A percentile compares a stretch with the other conserved stretches of the same genome.
phyloP scores from a whole-genome alignment of 768 basidiomycete species.

The Paxillus rubicundulus region DNA sequence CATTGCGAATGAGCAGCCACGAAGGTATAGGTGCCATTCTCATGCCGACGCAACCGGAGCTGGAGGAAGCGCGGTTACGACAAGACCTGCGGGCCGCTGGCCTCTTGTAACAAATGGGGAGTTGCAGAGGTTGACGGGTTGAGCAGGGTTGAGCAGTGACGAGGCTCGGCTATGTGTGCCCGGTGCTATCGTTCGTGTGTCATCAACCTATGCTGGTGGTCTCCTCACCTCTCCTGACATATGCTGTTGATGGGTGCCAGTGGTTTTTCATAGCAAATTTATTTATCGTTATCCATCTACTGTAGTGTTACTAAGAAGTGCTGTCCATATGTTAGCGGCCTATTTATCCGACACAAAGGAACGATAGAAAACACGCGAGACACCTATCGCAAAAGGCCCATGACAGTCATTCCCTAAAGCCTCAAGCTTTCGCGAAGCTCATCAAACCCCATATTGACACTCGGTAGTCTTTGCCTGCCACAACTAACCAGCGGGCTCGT shows the following conservation, averaged over 20 bases:
- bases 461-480: slow-evolving; percentile 64
- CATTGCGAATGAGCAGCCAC: slow-evolving; percentile 34
- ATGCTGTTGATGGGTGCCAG: not conserved
- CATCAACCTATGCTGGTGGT: not conserved
- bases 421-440: slow-evolving; percentile 24
- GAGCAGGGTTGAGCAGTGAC: too few species aligned
- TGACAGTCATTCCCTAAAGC: not conserved
- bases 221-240: not conserved
- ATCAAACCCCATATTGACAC: slow-evolving; percentile 72
- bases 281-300: slow-evolving; percentile 17
- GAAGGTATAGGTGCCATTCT: slow-evolving; percentile 17
- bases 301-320: slow-evolving; percentile 17
- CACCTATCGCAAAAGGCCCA: too few species aligned
- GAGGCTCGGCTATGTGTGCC: too few species aligned
- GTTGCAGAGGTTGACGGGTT: too few species aligned
- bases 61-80: slow-evolving; percentile 45
- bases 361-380: too few species aligned
- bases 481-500: slow-evolving; percentile 60
- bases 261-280: not conserved
- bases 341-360: too few species aligned
- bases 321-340: not conserved
- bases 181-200: not conserved
- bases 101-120: slow-evolving; percentile 37
- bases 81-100: slow-evolving; percentile 54
- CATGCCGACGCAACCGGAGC: slow-evolving; percentile 30